phyloP scores from a whole-genome alignment of 306 rosid genomes.

The Vigna angularis region DNA sequence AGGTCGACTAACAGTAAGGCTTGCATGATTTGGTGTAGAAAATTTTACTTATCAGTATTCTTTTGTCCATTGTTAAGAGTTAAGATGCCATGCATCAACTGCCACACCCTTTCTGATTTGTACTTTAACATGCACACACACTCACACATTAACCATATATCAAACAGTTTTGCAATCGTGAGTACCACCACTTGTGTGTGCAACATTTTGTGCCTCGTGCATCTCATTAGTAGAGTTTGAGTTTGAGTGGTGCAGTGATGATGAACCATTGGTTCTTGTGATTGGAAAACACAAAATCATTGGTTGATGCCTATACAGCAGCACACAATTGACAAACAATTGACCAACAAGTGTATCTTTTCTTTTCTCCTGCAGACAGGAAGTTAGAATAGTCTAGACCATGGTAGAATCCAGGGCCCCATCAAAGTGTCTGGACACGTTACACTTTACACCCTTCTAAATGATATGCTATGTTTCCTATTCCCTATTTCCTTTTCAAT shows the following conservation, averaged over 20 bases:
- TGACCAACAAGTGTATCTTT: conserved; percentile 22
- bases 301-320: conserved; percentile 26
- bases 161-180: conserved; percentile 12
- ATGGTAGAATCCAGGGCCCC: conserved; percentile 25
- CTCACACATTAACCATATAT: background rate
- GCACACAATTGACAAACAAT: conserved; percentile 7
- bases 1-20: conserved; percentile 43
- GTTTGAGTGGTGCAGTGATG: conserved; percentile 7
- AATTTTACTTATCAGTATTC: conserved; percentile 7
- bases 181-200: conserved; percentile 29
- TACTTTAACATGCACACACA: conserved; percentile 35
- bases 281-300: conserved; percentile 42
- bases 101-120: conserved; percentile 34
- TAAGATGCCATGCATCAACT: conserved; percentile 20
- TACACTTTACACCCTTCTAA: conserved; percentile 1
- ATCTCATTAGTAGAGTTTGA: conserved; percentile 27
- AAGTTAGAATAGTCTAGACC: conserved; percentile 37
- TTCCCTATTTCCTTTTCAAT: background rate
- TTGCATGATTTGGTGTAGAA: conserved; percentile 34
- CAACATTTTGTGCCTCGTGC: conserved; percentile 56
- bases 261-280: conserved; percentile 34
- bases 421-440: conserved; percentile 32
- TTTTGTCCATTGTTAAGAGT: conserved; percentile 37
- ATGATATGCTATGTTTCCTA: conserved; percentile 1
- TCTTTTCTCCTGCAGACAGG: conserved; percentile 19